phyloP scores from a whole-genome alignment of 2,329 filamentous ascomycete species.

The Diaporthe caulivora region DNA sequence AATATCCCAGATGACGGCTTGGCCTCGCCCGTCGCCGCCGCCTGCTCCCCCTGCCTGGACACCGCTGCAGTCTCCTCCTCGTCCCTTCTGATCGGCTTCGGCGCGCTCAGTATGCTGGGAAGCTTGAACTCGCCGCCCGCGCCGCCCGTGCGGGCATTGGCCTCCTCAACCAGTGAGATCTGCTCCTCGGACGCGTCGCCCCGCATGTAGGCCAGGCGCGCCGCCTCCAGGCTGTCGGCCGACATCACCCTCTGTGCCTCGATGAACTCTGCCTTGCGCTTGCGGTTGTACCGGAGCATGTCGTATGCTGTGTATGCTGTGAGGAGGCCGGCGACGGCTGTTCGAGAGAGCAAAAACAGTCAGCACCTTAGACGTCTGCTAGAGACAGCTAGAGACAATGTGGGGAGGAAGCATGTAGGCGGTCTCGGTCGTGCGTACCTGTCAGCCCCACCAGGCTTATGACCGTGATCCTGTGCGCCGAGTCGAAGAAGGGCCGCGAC shows the following conservation, averaged over 20 bases:
- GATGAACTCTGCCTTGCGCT: constrained; percentile 70
- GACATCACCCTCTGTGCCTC: constrained; percentile 66
- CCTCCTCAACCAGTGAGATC: constrained; percentile 68
- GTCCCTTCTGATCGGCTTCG: constrained; percentile 44
- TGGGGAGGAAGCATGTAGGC: background rate
- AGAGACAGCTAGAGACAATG: no score
- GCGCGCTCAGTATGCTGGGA: constrained; percentile 63
- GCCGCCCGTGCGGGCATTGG: constrained; percentile 61
- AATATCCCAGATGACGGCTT: constrained; percentile 42
- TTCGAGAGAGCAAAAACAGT: constrained; percentile 16
- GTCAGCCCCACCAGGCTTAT: constrained; percentile 68
- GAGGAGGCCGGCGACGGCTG: constrained; percentile 67
- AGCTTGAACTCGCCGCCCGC: constrained; percentile 53
- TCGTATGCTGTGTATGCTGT: constrained; percentile 72
- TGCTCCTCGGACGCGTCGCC: constrained; percentile 69
- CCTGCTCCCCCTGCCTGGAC: constrained; percentile 38
- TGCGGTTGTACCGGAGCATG: constrained; percentile 72
- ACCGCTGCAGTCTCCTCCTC: constrained; percentile 23
- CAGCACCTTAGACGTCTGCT: constrained; percentile 12
- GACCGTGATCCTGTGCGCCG: constrained; percentile 68
- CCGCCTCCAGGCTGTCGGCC: constrained; percentile 67
- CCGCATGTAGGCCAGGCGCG: constrained; percentile 71
- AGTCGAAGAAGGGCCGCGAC: constrained; percentile 65
- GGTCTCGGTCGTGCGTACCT: constrained; percentile 54
- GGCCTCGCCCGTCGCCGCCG: constrained; percentile 43